Percentiles rank a stretch among this genome's conserved stretches.
Conservation (phyloP, 805 yeast genomes). For the Yarrowia sp. region DNA sequence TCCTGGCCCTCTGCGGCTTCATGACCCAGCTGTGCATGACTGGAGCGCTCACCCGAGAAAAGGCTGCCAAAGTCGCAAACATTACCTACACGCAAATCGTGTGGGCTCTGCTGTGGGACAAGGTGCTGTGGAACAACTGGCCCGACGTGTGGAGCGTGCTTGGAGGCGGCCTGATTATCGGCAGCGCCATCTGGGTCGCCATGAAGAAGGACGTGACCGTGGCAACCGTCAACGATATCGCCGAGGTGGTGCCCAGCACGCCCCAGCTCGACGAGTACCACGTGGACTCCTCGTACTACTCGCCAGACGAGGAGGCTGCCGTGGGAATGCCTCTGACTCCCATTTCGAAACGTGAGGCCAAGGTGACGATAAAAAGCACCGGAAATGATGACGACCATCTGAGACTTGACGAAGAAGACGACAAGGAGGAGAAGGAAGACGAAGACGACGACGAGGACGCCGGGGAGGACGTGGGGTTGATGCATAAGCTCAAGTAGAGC, state of each 20-base stretch:
- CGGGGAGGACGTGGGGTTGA: neutral
- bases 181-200: slow-evolving; percentile 55
- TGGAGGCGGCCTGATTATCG: slow-evolving; percentile 67
- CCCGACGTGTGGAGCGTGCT: slow-evolving; percentile 66
- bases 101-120: slow-evolving; percentile 75
- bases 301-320: neutral
- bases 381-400: neutral
- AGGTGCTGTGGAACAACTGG: slow-evolving; percentile 62
- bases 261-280: neutral
- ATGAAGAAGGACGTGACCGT: slow-evolving; percentile 11
- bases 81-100: slow-evolving; percentile 74
- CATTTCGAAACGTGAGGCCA: neutral
- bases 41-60: slow-evolving; percentile 77
- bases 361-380: neutral
- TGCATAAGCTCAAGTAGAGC: neutral
- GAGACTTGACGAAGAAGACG: neutral
- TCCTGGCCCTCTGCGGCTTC: slow-evolving; percentile 76
- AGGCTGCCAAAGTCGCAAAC: slow-evolving; percentile 70
- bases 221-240: neutral
- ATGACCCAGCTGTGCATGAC: slow-evolving; percentile 75
- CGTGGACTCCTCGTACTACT: neutral
- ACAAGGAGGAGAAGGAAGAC: neutral
- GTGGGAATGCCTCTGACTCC: slow-evolving; percentile 2
- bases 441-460: neutral
- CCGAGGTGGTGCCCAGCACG: neutral